Conservation (phyloP, 2,329 filamentous ascomycete species). For the Nannizzia gypsea region DNA sequence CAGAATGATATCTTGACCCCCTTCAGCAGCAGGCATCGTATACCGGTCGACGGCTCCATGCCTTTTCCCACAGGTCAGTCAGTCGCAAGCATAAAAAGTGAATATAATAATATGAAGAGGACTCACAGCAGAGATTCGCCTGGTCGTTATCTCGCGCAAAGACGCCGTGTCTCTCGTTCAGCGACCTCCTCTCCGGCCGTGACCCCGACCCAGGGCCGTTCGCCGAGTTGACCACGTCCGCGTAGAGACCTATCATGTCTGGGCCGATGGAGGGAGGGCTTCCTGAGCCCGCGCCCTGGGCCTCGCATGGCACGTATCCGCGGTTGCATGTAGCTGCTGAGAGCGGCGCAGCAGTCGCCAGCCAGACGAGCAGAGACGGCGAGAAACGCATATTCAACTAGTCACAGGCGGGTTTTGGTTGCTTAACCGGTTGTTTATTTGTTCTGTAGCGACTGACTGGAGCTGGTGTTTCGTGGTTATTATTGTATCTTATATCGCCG, state of each 20-base stretch:
- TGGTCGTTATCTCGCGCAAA: background rate
- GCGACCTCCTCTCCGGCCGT: background rate
- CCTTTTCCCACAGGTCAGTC: background rate
- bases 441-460: background rate
- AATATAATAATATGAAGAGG: background rate
- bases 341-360: background rate
- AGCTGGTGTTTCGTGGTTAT: too few relatives aligned
- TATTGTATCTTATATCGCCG: too few relatives aligned
- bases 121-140: constrained; percentile 18
- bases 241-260: constrained; percentile 22
- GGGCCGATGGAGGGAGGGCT: constrained; percentile 20
- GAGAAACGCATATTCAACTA: background rate
- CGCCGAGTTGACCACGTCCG: constrained; percentile 22
- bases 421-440: background rate
- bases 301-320: constrained; percentile 23
- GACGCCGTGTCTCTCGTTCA: background rate
- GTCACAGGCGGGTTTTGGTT: too few relatives aligned
- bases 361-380: background rate
- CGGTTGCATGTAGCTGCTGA: constrained; percentile 13
- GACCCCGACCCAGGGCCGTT: background rate
- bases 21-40: constrained; percentile 33
- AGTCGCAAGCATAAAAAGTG: background rate
- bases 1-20: constrained; percentile 37
- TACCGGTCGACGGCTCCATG: constrained; percentile 10
- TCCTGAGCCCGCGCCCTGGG: constrained; percentile 19